These are phyloP conservation scores for Larix kaempferi DNA, from an alignment of 75 land plant species.

Conservation along the genomic window DNA sequence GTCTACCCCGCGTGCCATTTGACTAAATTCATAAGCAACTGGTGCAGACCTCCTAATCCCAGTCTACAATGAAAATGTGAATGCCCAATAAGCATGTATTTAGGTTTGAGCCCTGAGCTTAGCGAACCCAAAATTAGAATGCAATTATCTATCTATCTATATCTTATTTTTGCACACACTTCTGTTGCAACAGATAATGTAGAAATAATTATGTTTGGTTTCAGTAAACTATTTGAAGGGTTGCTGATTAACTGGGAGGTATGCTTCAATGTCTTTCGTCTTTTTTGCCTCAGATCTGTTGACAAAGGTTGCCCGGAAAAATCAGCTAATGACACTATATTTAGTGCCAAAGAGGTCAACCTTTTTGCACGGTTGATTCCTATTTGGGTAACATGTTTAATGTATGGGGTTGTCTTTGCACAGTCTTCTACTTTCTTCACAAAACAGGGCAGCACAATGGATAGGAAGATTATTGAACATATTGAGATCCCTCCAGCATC, in stretches of 20 bases:
- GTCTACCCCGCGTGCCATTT: background rate
- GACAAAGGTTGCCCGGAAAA: background rate
- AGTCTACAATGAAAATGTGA: background rate
- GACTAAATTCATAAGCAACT: background rate
- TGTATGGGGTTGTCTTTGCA: constrained; percentile 27
- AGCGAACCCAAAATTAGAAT: background rate
- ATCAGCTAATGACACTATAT: background rate
- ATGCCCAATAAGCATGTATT: too few species aligned
- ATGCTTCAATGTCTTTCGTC: background rate
- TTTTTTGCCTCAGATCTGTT: background rate
- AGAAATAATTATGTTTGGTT: background rate
- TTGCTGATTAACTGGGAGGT: background rate
- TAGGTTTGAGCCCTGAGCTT: background rate
- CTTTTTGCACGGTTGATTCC: constrained; percentile 13
- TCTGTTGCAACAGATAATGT: background rate
- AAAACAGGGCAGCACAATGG: constrained; percentile 34
- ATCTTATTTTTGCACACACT: background rate
- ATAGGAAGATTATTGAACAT: constrained; percentile 10
- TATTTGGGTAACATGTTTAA: constrained; percentile 32
- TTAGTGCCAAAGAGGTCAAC: background rate
- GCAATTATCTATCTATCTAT: background rate
- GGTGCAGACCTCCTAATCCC: background rate
- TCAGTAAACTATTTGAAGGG: background rate
- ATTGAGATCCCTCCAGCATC: constrained; percentile 36
- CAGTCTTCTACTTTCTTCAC: constrained; percentile 36